Evolutionary conservation across 2,329 filamentous ascomycete genomes (phyloP).

Genomic region (Xylaria sp.): DNA sequence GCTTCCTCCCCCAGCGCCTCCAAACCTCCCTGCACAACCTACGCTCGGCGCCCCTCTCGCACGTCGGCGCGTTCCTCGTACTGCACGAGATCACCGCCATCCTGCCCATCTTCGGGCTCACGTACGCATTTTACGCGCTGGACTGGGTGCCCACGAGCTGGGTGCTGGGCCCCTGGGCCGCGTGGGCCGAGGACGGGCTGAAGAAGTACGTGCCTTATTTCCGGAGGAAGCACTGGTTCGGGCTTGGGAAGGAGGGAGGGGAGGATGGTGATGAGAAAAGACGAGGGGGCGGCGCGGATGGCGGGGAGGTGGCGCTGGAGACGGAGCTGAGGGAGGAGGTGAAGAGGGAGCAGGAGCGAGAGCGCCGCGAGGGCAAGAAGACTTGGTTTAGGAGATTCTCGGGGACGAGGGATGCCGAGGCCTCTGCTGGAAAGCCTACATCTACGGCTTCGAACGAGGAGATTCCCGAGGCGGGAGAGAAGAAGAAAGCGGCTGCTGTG

Average conservation of each 20-base stretch:
- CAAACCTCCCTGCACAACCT: conserved; percentile 77
- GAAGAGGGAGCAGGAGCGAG: conserved; percentile 47
- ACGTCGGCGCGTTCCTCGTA: conserved; percentile 86
- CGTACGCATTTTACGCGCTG: conserved; percentile 82
- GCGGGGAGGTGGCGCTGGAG: conserved; percentile 44
- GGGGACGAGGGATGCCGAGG: conserved; percentile 48
- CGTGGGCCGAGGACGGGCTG: conserved; percentile 70
- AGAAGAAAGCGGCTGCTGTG: conserved; percentile 37
- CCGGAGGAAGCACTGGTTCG: conserved; percentile 82
- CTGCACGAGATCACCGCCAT: conserved; percentile 93
- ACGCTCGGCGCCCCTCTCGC: conserved; percentile 79
- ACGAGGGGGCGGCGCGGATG: conserved; percentile 12
- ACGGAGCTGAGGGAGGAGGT: conserved; percentile 45
- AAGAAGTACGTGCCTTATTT: conserved; percentile 82
- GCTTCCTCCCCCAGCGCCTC: conserved; percentile 70
- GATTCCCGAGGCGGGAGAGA: conserved; percentile 21
- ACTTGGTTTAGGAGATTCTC: conserved; percentile 33
- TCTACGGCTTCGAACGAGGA: conserved; percentile 49
- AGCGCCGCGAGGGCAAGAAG: conserved; percentile 39
- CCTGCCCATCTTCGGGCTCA: conserved; percentile 79
- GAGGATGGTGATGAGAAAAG: conserved; percentile 45
- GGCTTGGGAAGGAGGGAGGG: conserved; percentile 58
- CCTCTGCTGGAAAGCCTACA: conserved; percentile 40
- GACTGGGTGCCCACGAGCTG: conserved; percentile 74
- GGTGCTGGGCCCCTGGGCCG: conserved; percentile 61